Conservation (phyloP, 2,329 filamentous ascomycete genomes). For the Scytalidium sp. region DNA sequence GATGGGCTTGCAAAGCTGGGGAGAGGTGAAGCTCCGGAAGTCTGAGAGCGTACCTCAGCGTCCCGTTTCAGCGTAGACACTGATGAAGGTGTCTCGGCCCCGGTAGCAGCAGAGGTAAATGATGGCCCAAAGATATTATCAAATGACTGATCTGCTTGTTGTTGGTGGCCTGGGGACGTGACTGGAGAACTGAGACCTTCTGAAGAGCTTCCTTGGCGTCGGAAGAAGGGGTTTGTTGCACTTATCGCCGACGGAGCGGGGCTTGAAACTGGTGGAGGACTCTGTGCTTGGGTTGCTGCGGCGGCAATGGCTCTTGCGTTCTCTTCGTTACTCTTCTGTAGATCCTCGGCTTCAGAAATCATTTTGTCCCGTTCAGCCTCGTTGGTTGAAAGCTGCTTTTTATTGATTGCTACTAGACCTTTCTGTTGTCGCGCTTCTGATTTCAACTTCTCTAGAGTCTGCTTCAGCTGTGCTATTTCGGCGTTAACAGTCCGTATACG, state of each 20-base stretch:
- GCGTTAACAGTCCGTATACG: constrained; percentile 79
- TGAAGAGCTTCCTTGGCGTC: constrained; percentile 57
- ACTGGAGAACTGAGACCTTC: constrained; percentile 48
- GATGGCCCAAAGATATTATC: constrained; percentile 83
- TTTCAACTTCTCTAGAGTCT: constrained; percentile 88
- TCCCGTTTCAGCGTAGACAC: constrained; percentile 58
- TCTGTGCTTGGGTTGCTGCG: constrained; percentile 34
- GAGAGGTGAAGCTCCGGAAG: constrained; percentile 16
- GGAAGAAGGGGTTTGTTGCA: constrained; percentile 94
- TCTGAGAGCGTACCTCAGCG: constrained; percentile 17
- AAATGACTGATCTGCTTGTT: constrained; percentile 65
- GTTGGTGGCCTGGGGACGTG: constrained; percentile 29
- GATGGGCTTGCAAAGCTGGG: constrained; percentile 36
- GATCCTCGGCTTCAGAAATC: constrained; percentile 72
- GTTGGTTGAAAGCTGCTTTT: constrained; percentile 89
- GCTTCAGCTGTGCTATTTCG: constrained; percentile 80
- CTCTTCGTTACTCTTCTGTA: constrained; percentile 61
- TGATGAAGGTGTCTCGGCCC: constrained; percentile 38
- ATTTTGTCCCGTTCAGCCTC: constrained; percentile 88
- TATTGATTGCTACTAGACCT: constrained; percentile 95
- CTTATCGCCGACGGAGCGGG: constrained; percentile 67
- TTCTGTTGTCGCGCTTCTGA: constrained; percentile 93
- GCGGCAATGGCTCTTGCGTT: constrained; percentile 49
- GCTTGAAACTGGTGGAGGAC: constrained; percentile 57
- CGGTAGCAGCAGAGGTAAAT: constrained; percentile 44